Base-by-base conservation (phyloP, 352 stramenopile genomes). In the Bremia lactucae region DNA sequence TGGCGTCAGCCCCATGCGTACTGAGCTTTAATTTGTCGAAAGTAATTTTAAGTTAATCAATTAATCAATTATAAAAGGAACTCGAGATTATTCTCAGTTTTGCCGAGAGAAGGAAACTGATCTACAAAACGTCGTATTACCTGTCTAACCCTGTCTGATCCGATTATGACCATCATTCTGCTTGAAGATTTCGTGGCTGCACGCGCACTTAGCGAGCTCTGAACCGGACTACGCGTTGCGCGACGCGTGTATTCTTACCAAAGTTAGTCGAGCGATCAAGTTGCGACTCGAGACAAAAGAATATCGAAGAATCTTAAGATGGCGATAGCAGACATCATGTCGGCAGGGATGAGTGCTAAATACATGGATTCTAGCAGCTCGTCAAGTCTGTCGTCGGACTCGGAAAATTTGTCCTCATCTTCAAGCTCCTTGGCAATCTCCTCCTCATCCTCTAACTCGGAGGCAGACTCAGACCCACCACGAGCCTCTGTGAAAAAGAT, bases 281-380 rank as follows among this genome's bases (percentile, higher is more conserved):
- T 7, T 34, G 31, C 14, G 18, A 31, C 22, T 10, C 18, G 4
- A 10, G 22, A n/a, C 1, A 10, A 13, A 18, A 7, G 2, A 29
- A 29, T 16, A 19, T 31, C 19, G 18, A 35, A 49, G 1, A 36
- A 20, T n/a, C n/a, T 35, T 11, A 49, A 51, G 16, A 88, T 88
- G 75, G 68, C 75, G 66, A 60, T 85, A 15, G 62, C 50, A 3
- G 75, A 87, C 55, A 68, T 87, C 39, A 82, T 87, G 68, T 68
- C 72, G 35, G 67, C 84, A 56, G 72, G 73, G 42, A 73, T 72
- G 55, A 73, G 69, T 49, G 65, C 63, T 41, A 85, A 88, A 50
- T 86, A 86, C 50, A 65, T 82, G 49, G 69, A 77, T 52, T 85
- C 72, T 2, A 88, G 75, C 52, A 88, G 75, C 40, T 88, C 75